These are phyloP conservation scores for Aspergillus unguis DNA, from an alignment of 2,329 filamentous ascomycete species.

Conservation along the genomic window DNA sequence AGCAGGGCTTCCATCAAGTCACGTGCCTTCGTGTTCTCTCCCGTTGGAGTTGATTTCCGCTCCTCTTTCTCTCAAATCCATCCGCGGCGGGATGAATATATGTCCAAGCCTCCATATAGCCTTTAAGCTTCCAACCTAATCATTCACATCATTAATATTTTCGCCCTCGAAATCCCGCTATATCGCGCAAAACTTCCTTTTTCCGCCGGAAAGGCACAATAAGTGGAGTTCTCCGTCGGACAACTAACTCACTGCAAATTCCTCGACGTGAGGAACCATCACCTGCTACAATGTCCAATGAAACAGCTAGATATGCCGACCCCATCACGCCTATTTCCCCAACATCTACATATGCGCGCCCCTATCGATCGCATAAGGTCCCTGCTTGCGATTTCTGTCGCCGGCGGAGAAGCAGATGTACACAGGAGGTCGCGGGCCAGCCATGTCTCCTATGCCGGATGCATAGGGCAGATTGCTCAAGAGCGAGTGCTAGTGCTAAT, in stretches of 20 bases:
- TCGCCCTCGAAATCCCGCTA: too few relatives aligned
- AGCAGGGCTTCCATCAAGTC: too few relatives aligned
- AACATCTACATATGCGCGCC: background rate
- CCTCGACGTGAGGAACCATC: background rate
- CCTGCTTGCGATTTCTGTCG: conserved; percentile 9
- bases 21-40: too few relatives aligned
- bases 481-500: background rate
- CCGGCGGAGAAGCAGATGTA: conserved; percentile 8
- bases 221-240: background rate
- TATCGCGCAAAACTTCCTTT: background rate
- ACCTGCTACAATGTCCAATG: background rate
- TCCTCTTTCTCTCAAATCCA: too few relatives aligned
- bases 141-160: too few relatives aligned
- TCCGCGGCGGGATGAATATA: too few relatives aligned
- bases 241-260: background rate
- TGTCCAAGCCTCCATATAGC: too few relatives aligned
- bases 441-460: conserved; percentile 10
- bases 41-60: too few relatives aligned
- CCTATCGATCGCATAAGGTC: conserved; percentile 6
- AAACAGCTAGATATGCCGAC: background rate
- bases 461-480: conserved; percentile 4
- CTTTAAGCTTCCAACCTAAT: too few relatives aligned
- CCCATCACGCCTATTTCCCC: background rate
- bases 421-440: conserved; percentile 6
- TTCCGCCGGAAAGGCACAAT: background rate